Evolutionary conservation across 495 filamentous ascomycete genomes (phyloP).

Genomic region (Lasiosphaeria miniovina): DNA sequence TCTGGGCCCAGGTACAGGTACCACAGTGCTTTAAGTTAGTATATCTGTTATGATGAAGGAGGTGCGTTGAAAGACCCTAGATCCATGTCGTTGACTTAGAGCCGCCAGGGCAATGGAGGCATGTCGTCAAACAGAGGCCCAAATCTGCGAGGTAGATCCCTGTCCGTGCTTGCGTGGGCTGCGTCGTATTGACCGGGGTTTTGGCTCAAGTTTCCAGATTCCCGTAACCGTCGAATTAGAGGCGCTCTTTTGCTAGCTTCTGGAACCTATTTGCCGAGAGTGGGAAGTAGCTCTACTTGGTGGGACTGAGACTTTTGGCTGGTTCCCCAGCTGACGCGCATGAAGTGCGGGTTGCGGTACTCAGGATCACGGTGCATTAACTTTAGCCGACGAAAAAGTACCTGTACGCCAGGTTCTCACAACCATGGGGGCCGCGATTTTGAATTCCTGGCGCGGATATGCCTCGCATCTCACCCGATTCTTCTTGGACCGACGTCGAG

Average conservation of each 20-base stretch:
- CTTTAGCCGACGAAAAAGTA: slow-evolving; percentile 24
- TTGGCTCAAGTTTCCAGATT: slow-evolving; percentile 26
- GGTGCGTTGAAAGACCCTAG: slow-evolving; percentile 23
- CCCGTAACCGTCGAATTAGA: slow-evolving; percentile 25
- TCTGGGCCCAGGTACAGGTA: slow-evolving; percentile 25
- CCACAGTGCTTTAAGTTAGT: slow-evolving; percentile 23
- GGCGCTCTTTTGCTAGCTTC: slow-evolving; percentile 16
- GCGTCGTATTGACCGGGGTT: slow-evolving; percentile 30
- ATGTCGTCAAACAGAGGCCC: slow-evolving; percentile 30
- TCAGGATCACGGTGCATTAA: slow-evolving; percentile 9
- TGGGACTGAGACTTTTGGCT: slow-evolving; percentile 4
- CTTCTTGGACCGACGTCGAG: slow-evolving; percentile 3
- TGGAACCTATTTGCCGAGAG: slow-evolving; percentile 33
- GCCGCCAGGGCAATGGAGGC: slow-evolving; percentile 23
- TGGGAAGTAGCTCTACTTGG: slow-evolving; percentile 21
- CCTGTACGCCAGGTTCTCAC: slow-evolving; percentile 11
- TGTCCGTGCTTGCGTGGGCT: slow-evolving; percentile 31
- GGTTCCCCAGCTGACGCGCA: slow-evolving; percentile 18
- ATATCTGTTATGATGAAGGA: slow-evolving; percentile 32
- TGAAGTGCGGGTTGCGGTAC: slow-evolving; percentile 24
- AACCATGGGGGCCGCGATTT: slow-evolving; percentile 16
- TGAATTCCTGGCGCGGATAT: slow-evolving; percentile 23
- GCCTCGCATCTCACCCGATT: slow-evolving; percentile 18
- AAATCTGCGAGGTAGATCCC: slow-evolving; percentile 31
- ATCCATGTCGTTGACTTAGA: slow-evolving; percentile 36